Conservation (phyloP, 371 early-diverging fungal genomes). For the Mortierella sp. region DNA sequence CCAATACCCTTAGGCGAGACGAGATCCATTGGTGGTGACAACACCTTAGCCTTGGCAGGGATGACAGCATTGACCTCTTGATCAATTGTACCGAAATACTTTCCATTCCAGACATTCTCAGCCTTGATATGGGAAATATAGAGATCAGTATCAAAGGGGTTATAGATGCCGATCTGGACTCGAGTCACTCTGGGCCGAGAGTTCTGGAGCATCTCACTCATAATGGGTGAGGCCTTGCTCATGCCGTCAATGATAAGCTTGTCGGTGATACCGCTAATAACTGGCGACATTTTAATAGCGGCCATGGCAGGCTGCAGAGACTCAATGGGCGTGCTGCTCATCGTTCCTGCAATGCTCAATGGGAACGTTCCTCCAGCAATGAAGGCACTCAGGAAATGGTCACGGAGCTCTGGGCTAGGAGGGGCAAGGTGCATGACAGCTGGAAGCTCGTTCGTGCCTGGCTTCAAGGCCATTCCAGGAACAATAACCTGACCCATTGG, state of each 20-base stretch:
- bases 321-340: slow-evolving; percentile 46
- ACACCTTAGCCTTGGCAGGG: slow-evolving; percentile 13
- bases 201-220: slow-evolving; percentile 19
- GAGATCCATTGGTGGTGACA: slow-evolving; percentile 14
- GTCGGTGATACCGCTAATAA: slow-evolving; percentile 51
- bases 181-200: slow-evolving; percentile 19
- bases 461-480: slow-evolving; percentile 41
- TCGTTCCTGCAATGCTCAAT: slow-evolving; percentile 54
- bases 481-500: slow-evolving; percentile 40
- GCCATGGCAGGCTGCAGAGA: slow-evolving; percentile 57
- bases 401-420: slow-evolving; percentile 10
- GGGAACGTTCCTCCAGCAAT: slow-evolving; percentile 46
- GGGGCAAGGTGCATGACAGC: slow-evolving; percentile 37
- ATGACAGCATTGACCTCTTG: background rate
- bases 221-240: slow-evolving; percentile 14
- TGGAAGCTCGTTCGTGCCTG: slow-evolving; percentile 55
- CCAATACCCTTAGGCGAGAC: slow-evolving; percentile 6
- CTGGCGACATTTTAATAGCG: slow-evolving; percentile 53
- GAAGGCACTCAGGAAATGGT: slow-evolving; percentile 23
- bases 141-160: slow-evolving; percentile 55
- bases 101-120: slow-evolving; percentile 14
- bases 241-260: slow-evolving; percentile 41
- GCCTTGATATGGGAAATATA: slow-evolving; percentile 35
- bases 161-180: slow-evolving; percentile 53
- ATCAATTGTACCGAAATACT: slow-evolving; percentile 14